Base-by-base conservation (phyloP, 2,329 filamentous ascomycete genomes). In the Blastomyces parvus region DNA sequence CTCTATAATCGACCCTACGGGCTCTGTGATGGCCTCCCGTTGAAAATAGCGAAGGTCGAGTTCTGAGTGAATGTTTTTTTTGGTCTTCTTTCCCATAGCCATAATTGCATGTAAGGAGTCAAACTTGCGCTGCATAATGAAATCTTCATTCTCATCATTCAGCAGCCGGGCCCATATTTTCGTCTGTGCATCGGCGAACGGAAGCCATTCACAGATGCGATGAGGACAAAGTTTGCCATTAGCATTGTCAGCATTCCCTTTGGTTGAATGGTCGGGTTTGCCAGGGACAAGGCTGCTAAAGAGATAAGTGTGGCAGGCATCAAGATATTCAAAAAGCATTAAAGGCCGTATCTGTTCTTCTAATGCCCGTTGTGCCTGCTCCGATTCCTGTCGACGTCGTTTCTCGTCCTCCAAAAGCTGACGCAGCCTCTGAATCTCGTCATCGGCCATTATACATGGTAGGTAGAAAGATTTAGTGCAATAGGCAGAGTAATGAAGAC, bases 21-120 rank as follows among this genome's bases (percentile, higher is more conserved):
- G 65, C 25, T 30, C 30, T 44, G 62, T 63, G 52, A 67, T 57
- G 36, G 62, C 61, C 36, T 63, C 55, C 46, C 60, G 60, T 27
- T 62, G 61, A 58, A 66, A 67, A 44, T 59, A 48, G 48, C 46
- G 40, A 60, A 68, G 64, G 42, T 68, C 66, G n/a, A 67, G 40
- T 55, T 68, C 65, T n/a, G 65, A 66, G 17, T 61, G 38, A 7
- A 65, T 62, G 27, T 62, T 46, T n/a, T 63, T 55, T 22, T 30
- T 25, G 40, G 64, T 52, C 2, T 62, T 50, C 25, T 36, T 48
- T 52, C 66, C 65, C 11, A 46, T 44, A n/a, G 61, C 59, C 52
- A 55, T 50, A 25, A 67, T 36, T 40, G 38, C 57, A 62, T 64
- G 52, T n/a, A 64, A 53, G 13, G 62, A 65, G 17, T 55, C 60